These are phyloP conservation scores for Quaeritorhiza haematococci DNA, from an alignment of 371 early-diverging fungal genomes.

Conservation along the genomic window DNA sequence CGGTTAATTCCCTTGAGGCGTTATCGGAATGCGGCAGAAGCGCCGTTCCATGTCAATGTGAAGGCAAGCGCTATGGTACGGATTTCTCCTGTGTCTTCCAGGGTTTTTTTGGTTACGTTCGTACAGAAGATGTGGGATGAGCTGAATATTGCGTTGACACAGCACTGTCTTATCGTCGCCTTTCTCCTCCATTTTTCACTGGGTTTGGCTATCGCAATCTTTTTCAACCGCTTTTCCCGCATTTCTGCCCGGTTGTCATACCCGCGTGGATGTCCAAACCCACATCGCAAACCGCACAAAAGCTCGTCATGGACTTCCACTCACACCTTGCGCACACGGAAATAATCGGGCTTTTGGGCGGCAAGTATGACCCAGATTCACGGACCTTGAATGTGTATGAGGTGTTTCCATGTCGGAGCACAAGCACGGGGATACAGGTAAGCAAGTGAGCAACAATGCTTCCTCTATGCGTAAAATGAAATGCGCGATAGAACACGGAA, in stretches of 20 bases:
- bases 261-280: constrained; percentile 8
- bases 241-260: neutral
- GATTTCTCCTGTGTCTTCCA: too few species aligned
- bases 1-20: constrained; percentile 55
- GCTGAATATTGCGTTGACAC: neutral
- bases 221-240: constrained; percentile 14
- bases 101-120: too few species aligned
- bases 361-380: constrained; percentile 42
- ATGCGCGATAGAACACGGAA: too few species aligned
- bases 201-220: too few species aligned
- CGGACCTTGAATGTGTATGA: constrained; percentile 42
- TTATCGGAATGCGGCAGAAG: constrained; percentile 43
- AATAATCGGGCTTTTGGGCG: constrained; percentile 45
- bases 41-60: constrained; percentile 61
- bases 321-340: constrained; percentile 42
- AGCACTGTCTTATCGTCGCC: neutral
- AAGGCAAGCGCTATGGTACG: constrained; percentile 58
- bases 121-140: neutral
- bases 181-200: neutral
- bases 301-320: constrained; percentile 58
- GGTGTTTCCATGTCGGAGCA: constrained; percentile 65
- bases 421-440: constrained; percentile 68
- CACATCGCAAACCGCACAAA: neutral
- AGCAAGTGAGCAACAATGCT: too few species aligned
- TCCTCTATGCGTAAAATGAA: neutral